A percentile compares a stretch with the other conserved stretches of the same genome.
Conservation (phyloP, 2,329 filamentous ascomycete genomes). For the Kalaharituber pfeilii region DNA sequence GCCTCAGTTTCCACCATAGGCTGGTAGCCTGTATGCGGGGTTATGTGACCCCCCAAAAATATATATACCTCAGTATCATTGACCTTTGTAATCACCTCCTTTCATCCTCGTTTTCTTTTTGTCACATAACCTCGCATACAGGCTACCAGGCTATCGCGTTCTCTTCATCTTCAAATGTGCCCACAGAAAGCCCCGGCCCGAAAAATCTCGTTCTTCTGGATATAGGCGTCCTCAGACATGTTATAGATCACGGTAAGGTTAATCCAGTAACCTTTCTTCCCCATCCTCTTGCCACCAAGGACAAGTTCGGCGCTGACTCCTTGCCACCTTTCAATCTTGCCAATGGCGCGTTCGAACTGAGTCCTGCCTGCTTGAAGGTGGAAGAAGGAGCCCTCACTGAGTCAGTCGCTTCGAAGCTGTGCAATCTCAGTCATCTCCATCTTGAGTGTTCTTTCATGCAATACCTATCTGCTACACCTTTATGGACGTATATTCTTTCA, state of each 20-base stretch:
- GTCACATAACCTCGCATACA: no score
- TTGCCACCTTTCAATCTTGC: slow-evolving; percentile 33
- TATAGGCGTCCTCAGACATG: slow-evolving; percentile 29
- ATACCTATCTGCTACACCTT: neutral
- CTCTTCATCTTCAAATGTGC: slow-evolving; percentile 39
- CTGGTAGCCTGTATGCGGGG: no score
- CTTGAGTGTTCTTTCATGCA: no score
- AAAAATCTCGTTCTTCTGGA: slow-evolving; percentile 46
- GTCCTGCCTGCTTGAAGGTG: slow-evolving; percentile 34
- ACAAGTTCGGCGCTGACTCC: slow-evolving; percentile 26
- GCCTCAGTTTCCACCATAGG: no score
- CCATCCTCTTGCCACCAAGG: slow-evolving; percentile 25
- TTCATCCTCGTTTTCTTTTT: no score
- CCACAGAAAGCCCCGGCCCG: slow-evolving; percentile 45
- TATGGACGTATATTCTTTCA: neutral
- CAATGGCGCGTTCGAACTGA: slow-evolving; percentile 34
- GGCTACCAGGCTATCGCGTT: no score
- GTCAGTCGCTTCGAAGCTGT: no score
- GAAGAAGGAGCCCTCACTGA: neutral
- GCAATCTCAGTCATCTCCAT: no score
- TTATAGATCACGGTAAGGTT: slow-evolving; percentile 34
- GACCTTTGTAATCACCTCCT: slow-evolving; percentile 36
- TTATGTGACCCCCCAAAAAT: no score
- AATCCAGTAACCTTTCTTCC: slow-evolving; percentile 29
- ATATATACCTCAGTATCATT: slow-evolving; percentile 36